These are phyloP conservation scores for Colletotrichum filicis DNA, from an alignment of 2,329 filamentous ascomycete species.

Conservation along the genomic window DNA sequence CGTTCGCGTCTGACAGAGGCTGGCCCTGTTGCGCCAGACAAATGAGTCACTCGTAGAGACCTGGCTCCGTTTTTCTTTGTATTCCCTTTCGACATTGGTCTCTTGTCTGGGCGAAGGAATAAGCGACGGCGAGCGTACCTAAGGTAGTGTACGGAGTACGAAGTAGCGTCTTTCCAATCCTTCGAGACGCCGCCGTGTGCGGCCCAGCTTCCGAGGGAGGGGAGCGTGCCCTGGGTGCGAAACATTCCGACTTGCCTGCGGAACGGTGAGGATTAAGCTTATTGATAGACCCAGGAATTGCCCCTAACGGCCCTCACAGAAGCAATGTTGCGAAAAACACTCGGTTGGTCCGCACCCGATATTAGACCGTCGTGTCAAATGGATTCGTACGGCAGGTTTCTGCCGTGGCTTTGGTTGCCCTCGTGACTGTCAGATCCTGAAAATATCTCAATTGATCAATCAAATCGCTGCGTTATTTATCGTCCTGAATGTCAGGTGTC, in stretches of 20 bases:
- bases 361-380: slow-evolving; percentile 21
- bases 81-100: neutral
- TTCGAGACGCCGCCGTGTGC: neutral
- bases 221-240: slow-evolving; percentile 3
- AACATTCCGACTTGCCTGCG: slow-evolving; percentile 19
- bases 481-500: slow-evolving; percentile 15
- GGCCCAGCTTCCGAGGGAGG: neutral
- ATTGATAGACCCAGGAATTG: slow-evolving; percentile 24
- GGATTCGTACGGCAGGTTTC: neutral
- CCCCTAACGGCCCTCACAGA: slow-evolving; percentile 5
- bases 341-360: slow-evolving; percentile 20
- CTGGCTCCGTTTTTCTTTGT: neutral
- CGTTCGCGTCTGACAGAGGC: neutral
- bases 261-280: slow-evolving; percentile 31
- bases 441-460: neutral
- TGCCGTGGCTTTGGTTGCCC: slow-evolving; percentile 1
- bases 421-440: slow-evolving; percentile 7
- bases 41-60: slow-evolving; percentile 19
- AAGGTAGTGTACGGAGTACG: neutral
- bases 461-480: neutral
- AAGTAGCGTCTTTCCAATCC: neutral
- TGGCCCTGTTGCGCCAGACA: slow-evolving; percentile 3
- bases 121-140: too few species aligned
- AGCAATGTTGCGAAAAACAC: slow-evolving; percentile 29
- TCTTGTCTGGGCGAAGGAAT: neutral